Percentiles rank a stretch among this genome's conserved stretches.
phyloP scores from a whole-genome alignment of 305 asterid species.

The Caryopteris hybrid region DNA sequence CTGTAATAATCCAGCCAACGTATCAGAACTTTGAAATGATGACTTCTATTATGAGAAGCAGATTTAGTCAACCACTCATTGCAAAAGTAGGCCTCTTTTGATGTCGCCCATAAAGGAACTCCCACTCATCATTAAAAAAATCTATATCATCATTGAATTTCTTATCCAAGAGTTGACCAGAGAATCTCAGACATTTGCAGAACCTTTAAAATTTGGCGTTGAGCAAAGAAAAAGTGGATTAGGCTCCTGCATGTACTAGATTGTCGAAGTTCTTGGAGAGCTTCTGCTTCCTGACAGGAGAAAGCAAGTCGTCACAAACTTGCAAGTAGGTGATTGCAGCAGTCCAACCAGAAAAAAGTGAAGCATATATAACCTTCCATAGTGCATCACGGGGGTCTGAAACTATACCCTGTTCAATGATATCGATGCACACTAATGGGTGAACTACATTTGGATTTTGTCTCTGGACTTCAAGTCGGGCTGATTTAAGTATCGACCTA shows the following conservation, averaged over 20 bases:
- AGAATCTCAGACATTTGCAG: slow-evolving; percentile 7
- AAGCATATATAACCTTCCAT: slow-evolving; percentile 36
- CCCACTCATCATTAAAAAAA: neutral
- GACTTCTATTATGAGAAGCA: neutral
- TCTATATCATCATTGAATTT: neutral
- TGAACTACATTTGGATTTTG: slow-evolving; percentile 37
- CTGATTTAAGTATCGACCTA: slow-evolving; percentile 34
- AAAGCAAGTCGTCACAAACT: slow-evolving; percentile 12
- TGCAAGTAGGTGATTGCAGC: neutral
- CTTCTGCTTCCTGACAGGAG: slow-evolving; percentile 49
- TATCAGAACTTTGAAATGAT: neutral
- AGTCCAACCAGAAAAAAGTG: neutral
- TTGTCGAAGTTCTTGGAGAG: slow-evolving; percentile 51
- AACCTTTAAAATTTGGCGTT: slow-evolving; percentile 51
- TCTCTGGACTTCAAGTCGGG: slow-evolving; percentile 34
- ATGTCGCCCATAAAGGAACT: neutral
- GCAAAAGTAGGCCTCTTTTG: neutral
- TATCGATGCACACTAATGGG: slow-evolving; percentile 54
- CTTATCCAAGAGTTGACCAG: neutral
- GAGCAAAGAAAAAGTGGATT: slow-evolving; percentile 45
- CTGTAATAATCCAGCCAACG: neutral
- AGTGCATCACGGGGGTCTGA: slow-evolving; percentile 45
- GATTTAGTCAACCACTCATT: neutral
- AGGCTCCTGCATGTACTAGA: slow-evolving; percentile 57
- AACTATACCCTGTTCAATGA: slow-evolving; percentile 53